Conservation (phyloP, 805 yeast species). For the Candida sphagnicola region DNA sequence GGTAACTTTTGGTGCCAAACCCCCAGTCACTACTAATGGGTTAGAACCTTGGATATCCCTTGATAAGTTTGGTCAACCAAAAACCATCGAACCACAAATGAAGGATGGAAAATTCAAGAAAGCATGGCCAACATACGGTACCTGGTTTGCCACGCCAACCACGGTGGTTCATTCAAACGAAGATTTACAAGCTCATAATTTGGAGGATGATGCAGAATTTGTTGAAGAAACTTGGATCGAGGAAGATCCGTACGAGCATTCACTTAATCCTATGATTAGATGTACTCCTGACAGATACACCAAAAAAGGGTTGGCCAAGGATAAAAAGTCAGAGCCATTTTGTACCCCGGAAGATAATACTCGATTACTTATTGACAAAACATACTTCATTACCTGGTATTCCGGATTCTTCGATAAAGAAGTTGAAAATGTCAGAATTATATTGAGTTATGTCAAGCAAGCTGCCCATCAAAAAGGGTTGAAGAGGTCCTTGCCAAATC, state of each 20-base stretch:
- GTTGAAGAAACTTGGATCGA: slow-evolving; percentile 53
- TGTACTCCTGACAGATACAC: slow-evolving; percentile 78
- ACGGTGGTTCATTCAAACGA: slow-evolving; percentile 55
- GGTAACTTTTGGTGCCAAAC: slow-evolving; percentile 61
- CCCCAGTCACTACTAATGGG: slow-evolving; percentile 66
- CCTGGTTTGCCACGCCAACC: slow-evolving; percentile 70
- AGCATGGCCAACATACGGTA: slow-evolving; percentile 66
- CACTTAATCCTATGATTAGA: slow-evolving; percentile 73
- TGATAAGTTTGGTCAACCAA: slow-evolving; percentile 73
- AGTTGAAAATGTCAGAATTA: slow-evolving; percentile 61
- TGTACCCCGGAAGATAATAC: slow-evolving; percentile 72
- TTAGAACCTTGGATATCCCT: slow-evolving; percentile 80
- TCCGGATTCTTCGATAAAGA: slow-evolving; percentile 52
- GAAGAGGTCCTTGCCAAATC: slow-evolving; percentile 25
- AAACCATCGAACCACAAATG: slow-evolving; percentile 70
- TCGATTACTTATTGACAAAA: slow-evolving; percentile 52
- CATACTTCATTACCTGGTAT: slow-evolving; percentile 82
- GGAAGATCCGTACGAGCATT: slow-evolving; percentile 72
- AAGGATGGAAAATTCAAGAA: slow-evolving; percentile 69
- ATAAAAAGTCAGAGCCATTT: slow-evolving; percentile 66
- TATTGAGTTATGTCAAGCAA: slow-evolving; percentile 63
- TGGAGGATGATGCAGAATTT: slow-evolving; percentile 56
- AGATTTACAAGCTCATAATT: slow-evolving; percentile 67
- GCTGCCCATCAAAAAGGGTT: slow-evolving; percentile 52
- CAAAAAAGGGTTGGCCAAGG: slow-evolving; percentile 59